Conservation (phyloP, 345 rosid genomes). For the Aurinia saxatilis region DNA sequence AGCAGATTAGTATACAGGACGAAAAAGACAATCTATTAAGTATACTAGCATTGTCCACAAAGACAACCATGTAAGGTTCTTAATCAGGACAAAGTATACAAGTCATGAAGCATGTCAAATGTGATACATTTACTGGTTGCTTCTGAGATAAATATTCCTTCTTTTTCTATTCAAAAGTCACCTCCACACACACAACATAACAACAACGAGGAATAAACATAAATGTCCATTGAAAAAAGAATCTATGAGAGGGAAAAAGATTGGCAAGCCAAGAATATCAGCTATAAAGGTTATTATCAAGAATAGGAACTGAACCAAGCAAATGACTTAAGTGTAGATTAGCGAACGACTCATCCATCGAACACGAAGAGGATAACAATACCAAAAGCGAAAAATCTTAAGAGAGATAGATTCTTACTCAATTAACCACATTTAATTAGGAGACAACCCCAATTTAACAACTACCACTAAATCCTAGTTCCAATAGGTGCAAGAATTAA, state of each 20-base stretch:
- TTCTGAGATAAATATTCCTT: constrained; percentile 12
- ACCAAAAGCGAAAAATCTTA: background rate
- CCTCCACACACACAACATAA: constrained; percentile 12
- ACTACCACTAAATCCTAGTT: too few relatives aligned
- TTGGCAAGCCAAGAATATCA: constrained; percentile 18
- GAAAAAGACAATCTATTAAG: constrained; percentile 2
- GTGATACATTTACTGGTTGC: constrained; percentile 27
- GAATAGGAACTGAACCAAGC: constrained; percentile 80
- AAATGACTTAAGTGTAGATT: constrained; percentile 65
- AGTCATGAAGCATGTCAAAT: constrained; percentile 16
- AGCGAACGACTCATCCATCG: constrained; percentile 58
- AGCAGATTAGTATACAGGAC: constrained; percentile 7
- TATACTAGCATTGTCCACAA: constrained; percentile 7
- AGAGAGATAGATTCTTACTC: too few relatives aligned
- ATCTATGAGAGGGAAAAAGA: constrained; percentile 12
- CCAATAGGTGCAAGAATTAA: too few relatives aligned
- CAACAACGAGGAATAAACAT: constrained; percentile 12
- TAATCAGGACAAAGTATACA: constrained; percentile 3
- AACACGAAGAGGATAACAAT: background rate
- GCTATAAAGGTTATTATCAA: constrained; percentile 5
- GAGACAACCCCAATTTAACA: too few relatives aligned
- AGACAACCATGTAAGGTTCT: constrained; percentile 7
- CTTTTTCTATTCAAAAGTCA: background rate
- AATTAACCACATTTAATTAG: too few relatives aligned
- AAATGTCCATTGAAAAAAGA: constrained; percentile 10